Conservation (phyloP, 495 filamentous ascomycete genomes). For the Penicillium silybi region DNA sequence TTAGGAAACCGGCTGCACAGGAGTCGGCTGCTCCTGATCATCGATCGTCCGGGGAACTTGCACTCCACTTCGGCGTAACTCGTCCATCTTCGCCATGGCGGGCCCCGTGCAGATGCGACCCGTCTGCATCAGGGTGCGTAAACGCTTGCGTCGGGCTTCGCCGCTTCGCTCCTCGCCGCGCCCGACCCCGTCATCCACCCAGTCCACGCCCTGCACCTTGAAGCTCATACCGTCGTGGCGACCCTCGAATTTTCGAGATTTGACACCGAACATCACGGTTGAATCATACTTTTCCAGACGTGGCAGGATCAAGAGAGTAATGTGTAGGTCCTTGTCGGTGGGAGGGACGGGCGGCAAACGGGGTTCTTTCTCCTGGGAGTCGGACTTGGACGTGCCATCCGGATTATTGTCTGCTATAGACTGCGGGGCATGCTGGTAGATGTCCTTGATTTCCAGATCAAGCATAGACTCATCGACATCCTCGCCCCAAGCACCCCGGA, state of each 20-base stretch:
- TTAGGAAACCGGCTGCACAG: conserved; percentile 38
- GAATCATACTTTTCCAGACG: conserved; percentile 69
- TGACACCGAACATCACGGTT: conserved; percentile 71
- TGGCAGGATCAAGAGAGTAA: conserved; percentile 80
- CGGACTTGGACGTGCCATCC: conserved; percentile 3
- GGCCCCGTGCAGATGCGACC: conserved; percentile 49
- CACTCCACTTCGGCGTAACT: conserved; percentile 34
- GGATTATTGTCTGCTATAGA: conserved; percentile 20
- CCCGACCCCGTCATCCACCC: conserved; percentile 68
- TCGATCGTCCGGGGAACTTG: conserved; percentile 34
- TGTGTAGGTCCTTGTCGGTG: conserved; percentile 69
- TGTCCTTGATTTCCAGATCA: conserved; percentile 54
- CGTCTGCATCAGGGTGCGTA: conserved; percentile 45
- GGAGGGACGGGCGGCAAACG: conserved; percentile 38
- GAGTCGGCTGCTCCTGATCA: conserved; percentile 23
- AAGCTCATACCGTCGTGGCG: conserved; percentile 87
- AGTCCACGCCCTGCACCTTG: conserved; percentile 71
- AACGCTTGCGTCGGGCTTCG: conserved; percentile 57
- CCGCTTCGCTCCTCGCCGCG: conserved; percentile 63
- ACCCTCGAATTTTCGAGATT: conserved; percentile 66
- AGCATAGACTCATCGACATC: conserved; percentile 68
- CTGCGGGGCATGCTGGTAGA: conserved; percentile 37
- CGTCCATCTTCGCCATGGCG: conserved; percentile 39
- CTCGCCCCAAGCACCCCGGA: conserved; percentile 80
- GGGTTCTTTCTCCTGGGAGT: conserved; percentile 29